Conservation (phyloP, 805 yeast species). For the Candida stauntonica region DNA sequence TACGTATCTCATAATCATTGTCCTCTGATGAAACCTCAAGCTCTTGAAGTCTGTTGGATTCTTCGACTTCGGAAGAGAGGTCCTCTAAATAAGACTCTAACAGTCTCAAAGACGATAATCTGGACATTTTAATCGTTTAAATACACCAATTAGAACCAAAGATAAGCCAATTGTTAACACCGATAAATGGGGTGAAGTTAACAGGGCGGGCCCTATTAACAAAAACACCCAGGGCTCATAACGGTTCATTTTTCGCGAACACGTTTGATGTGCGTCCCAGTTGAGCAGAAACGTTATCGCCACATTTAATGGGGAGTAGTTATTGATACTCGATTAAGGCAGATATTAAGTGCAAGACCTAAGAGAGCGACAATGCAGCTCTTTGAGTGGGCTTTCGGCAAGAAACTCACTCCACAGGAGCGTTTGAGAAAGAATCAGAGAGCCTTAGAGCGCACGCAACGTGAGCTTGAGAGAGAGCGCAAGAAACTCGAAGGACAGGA, state of each 20-base stretch:
- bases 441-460: slow-evolving; percentile 88
- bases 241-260: not conserved
- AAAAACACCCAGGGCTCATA: too few relatives aligned
- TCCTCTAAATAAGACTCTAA: slow-evolving; percentile 28
- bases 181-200: too few relatives aligned
- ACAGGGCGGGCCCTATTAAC: too few relatives aligned
- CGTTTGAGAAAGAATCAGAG: slow-evolving; percentile 92
- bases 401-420: slow-evolving; percentile 91
- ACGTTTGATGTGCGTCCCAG: too few relatives aligned
- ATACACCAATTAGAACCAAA: too few relatives aligned
- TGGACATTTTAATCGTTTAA: slow-evolving; percentile 14
- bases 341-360: too few relatives aligned
- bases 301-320: too few relatives aligned
- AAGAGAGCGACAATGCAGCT: slow-evolving; percentile 54
- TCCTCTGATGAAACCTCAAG: slow-evolving; percentile 16
- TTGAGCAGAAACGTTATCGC: not conserved
- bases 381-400: slow-evolving; percentile 95
- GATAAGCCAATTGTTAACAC: too few relatives aligned
- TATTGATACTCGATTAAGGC: too few relatives aligned
- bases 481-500: slow-evolving; percentile 86
- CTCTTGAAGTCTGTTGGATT: slow-evolving; percentile 18
- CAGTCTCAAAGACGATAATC: slow-evolving; percentile 21
- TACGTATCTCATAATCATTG: slow-evolving; percentile 23
- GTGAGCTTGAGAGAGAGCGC: slow-evolving; percentile 88
- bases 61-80: slow-evolving; percentile 21